These are phyloP conservation scores for Clarireedia hainanense DNA, from an alignment of 2,329 filamentous ascomycete genomes.

Conservation along the genomic window DNA sequence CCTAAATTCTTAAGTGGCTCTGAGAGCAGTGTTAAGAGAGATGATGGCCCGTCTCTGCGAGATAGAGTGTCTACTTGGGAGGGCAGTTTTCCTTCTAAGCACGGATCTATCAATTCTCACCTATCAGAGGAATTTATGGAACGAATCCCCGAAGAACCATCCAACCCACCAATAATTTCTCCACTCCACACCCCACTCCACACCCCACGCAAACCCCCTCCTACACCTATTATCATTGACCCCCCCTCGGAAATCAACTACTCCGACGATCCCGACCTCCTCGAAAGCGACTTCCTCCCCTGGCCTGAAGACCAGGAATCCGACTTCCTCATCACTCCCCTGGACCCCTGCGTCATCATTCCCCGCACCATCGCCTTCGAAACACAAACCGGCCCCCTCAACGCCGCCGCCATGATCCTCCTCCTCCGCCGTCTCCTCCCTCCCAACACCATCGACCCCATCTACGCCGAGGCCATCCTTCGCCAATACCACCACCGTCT, in stretches of 20 bases:
- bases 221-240: neutral
- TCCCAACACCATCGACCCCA: slow-evolving; percentile 43
- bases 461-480: slow-evolving; percentile 49
- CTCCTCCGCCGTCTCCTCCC: slow-evolving; percentile 51
- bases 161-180: slow-evolving; percentile 3
- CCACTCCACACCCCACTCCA: slow-evolving; percentile 21
- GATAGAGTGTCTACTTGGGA: slow-evolving; percentile 25
- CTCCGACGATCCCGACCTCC: slow-evolving; percentile 31
- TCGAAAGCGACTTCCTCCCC: slow-evolving; percentile 51
- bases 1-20: slow-evolving; percentile 31
- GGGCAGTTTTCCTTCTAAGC: slow-evolving; percentile 21
- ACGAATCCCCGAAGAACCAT: slow-evolving; percentile 1
- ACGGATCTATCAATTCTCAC: slow-evolving; percentile 14
- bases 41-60: slow-evolving; percentile 12
- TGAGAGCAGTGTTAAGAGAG: slow-evolving; percentile 16
- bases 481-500: slow-evolving; percentile 53
- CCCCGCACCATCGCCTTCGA: slow-evolving; percentile 49
- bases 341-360: slow-evolving; percentile 49
- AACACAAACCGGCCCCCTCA: slow-evolving; percentile 45
- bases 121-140: slow-evolving; percentile 6
- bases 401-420: slow-evolving; percentile 53
- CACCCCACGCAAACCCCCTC: slow-evolving; percentile 15
- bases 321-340: slow-evolving; percentile 44
- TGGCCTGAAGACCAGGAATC: slow-evolving; percentile 51
- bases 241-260: neutral